Percentiles rank a stretch among this genome's conserved stretches.
These are phyloP conservation scores for Biancaea sappan DNA, from an alignment of 306 rosid genomes.

Conservation along the genomic window DNA sequence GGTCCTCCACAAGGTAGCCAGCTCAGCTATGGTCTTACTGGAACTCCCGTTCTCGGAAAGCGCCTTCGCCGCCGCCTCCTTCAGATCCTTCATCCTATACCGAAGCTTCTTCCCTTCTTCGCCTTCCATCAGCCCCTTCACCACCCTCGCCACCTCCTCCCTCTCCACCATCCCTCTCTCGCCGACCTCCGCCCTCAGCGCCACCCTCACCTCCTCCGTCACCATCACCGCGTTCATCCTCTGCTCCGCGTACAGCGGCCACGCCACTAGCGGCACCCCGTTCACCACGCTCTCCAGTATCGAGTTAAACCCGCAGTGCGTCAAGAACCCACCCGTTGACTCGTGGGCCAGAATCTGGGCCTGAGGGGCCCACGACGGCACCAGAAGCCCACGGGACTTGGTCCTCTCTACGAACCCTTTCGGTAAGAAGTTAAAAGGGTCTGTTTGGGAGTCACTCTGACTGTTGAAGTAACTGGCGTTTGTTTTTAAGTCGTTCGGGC, in stretches of 20 bases:
- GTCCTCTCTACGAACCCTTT: constrained; percentile 57
- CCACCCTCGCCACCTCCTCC: constrained; percentile 54
- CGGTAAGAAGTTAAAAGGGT: constrained; percentile 53
- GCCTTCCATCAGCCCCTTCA: constrained; percentile 57
- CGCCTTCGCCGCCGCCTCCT: constrained; percentile 46
- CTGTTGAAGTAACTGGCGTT: constrained; percentile 46
- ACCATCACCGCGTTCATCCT: constrained; percentile 67
- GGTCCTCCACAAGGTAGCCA: constrained; percentile 50
- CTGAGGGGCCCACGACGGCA: constrained; percentile 80
- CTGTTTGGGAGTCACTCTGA: constrained; percentile 22
- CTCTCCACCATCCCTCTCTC: constrained; percentile 51
- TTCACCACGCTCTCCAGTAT: constrained; percentile 53
- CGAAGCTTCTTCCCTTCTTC: constrained; percentile 67
- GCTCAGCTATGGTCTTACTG: constrained; percentile 30
- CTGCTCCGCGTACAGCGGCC: constrained; percentile 82
- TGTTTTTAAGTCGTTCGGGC: constrained; percentile 33
- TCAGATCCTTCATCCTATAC: constrained; percentile 49
- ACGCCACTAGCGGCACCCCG: constrained; percentile 68
- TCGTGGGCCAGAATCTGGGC: constrained; percentile 52
- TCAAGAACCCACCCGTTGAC: constrained; percentile 62
- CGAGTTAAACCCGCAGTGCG: constrained; percentile 85
- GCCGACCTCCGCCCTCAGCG: constrained; percentile 37
- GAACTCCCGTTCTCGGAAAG: constrained; percentile 54
- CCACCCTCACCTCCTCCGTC: constrained; percentile 45
- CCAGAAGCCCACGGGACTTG: constrained; percentile 35